These are phyloP conservation scores for Aurinia saxatilis DNA, from an alignment of 345 rosid species.

Conservation along the genomic window DNA sequence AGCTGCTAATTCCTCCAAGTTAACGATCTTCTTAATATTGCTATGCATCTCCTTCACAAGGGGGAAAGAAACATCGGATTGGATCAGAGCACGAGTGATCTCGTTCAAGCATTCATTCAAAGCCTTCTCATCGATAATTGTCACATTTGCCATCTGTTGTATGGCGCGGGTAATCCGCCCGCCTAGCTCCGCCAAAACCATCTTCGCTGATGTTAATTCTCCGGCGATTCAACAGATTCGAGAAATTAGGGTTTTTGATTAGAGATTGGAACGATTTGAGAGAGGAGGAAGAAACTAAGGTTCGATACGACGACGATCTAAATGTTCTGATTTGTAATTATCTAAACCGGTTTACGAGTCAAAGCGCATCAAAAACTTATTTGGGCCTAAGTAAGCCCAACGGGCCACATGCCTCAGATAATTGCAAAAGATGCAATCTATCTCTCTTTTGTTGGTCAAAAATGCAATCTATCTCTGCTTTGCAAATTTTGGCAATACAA, in stretches of 20 bases:
- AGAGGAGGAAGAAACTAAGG: no score
- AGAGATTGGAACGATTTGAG: no score
- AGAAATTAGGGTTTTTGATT: neutral
- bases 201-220: slow-evolving; percentile 32
- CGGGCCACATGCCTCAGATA: no score
- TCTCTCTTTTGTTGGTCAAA: no score
- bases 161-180: slow-evolving; percentile 93
- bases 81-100: slow-evolving; percentile 85
- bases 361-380: no score
- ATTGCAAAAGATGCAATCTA: no score
- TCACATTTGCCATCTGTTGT: slow-evolving; percentile 97
- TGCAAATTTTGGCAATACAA: no score
- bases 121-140: slow-evolving; percentile 83
- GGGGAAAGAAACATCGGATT: slow-evolving; percentile 84
- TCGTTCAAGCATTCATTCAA: slow-evolving; percentile 84
- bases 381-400: no score
- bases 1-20: slow-evolving; percentile 89
- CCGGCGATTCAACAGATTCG: neutral
- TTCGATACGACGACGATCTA: no score
- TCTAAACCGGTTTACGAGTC: no score
- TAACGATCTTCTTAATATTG: slow-evolving; percentile 86
- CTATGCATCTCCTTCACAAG: slow-evolving; percentile 88
- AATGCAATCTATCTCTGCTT: no score
- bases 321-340: no score
- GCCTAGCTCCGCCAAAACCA: slow-evolving; percentile 85